These are phyloP conservation scores for Arabidopsis hybrid DNA, from an alignment of 441 rosid species.

Conservation along the genomic window DNA sequence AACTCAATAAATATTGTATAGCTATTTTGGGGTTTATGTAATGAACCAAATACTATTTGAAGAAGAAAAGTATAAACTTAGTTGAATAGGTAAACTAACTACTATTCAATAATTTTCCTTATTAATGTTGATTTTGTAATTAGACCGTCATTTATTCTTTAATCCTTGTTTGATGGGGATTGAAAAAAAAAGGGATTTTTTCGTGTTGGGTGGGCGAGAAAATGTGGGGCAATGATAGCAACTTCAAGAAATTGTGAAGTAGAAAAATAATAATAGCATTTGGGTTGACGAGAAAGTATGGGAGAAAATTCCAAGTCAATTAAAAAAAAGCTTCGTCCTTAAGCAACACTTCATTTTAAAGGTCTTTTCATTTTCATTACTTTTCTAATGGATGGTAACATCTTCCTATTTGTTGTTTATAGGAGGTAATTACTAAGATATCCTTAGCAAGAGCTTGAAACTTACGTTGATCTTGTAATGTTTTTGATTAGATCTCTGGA, in stretches of 20 bases:
- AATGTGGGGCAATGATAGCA: conserved; percentile 40
- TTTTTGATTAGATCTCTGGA: conserved; percentile 65
- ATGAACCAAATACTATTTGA: conserved; percentile 2
- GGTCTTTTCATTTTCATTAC: conserved; percentile 31
- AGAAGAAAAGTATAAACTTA: conserved; percentile 16
- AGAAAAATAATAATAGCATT: conserved; percentile 16
- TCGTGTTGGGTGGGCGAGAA: conserved; percentile 40
- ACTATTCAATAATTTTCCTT: conserved; percentile 11
- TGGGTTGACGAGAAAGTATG: conserved; percentile 44
- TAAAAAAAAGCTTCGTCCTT: conserved; percentile 26
- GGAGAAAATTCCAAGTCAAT: conserved; percentile 43
- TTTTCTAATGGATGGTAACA: conserved; percentile 20
- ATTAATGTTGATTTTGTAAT: conserved; percentile 13
- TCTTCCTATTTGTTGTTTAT: conserved; percentile 16
- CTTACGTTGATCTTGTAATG: not conserved
- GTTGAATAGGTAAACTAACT: conserved; percentile 37
- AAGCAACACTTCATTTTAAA: conserved; percentile 24
- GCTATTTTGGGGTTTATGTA: conserved; percentile 9
- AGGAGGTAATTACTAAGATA: not conserved
- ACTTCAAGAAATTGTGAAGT: conserved; percentile 36
- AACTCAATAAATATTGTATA: not conserved
- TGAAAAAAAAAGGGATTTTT: not conserved
- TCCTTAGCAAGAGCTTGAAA: not conserved
- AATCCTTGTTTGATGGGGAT: conserved; percentile 36
- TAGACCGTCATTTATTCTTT: conserved; percentile 21